A percentile compares a stretch with the other conserved stretches of the same genome.
phyloP scores from a whole-genome alignment of 352 stramenopile genomes.

The Phytophthora cactorum region DNA sequence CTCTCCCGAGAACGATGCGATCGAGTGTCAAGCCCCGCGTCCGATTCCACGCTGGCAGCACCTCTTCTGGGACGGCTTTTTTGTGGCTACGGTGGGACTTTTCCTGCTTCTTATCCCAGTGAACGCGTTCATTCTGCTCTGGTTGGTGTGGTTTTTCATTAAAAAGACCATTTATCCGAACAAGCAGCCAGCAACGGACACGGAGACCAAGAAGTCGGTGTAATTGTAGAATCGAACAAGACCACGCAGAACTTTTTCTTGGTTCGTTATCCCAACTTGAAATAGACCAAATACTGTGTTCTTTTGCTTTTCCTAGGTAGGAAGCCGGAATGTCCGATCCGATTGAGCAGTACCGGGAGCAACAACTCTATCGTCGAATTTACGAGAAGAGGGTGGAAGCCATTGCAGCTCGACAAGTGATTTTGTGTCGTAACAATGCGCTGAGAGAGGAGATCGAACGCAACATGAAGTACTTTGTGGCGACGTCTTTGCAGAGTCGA shows the following conservation, averaged over 20 bases:
- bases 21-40: conserved; percentile 54
- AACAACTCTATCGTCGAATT: conserved; percentile 58
- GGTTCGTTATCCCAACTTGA: conserved; percentile 18
- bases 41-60: conserved; percentile 40
- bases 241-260: neutral
- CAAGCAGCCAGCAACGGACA: conserved; percentile 9
- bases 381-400: conserved; percentile 62
- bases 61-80: conserved; percentile 46
- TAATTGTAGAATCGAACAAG: conserved; percentile 26
- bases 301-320: neutral
- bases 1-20: conserved; percentile 49
- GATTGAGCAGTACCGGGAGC: conserved; percentile 51
- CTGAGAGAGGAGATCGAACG: conserved; percentile 72
- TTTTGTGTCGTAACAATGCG: conserved; percentile 63
- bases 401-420: conserved; percentile 47
- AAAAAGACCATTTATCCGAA: conserved; percentile 38
- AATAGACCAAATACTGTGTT: conserved; percentile 33
- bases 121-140: conserved; percentile 60
- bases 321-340: conserved; percentile 45
- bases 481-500: conserved; percentile 66
- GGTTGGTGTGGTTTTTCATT: conserved; percentile 67
- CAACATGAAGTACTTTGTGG: conserved; percentile 82
- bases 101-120: conserved; percentile 62
- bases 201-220: conserved; percentile 37
- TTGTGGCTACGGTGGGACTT: conserved; percentile 41